phyloP scores from a whole-genome alignment of 192 early-diverging fungal genomes.

The Chytriomyces sp. region DNA sequence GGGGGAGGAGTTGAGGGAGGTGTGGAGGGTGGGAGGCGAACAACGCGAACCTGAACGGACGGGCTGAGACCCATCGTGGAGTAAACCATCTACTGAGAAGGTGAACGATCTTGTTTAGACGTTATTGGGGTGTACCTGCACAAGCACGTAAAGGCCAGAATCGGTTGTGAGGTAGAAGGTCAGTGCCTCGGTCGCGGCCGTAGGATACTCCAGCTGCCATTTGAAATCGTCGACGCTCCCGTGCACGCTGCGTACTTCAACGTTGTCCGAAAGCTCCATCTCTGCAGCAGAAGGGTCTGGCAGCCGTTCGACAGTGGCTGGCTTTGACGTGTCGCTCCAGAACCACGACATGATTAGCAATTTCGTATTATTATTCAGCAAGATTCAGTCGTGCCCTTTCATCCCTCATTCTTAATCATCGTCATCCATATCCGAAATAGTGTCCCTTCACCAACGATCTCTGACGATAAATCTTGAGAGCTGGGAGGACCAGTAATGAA shows the following conservation, averaged over 20 bases:
- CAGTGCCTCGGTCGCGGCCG: constrained; percentile 79
- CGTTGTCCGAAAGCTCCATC: background rate
- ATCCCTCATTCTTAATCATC: too few relatives aligned
- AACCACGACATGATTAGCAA: too few relatives aligned
- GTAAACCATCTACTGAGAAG: constrained; percentile 60
- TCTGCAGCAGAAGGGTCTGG: background rate
- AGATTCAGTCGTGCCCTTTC: too few relatives aligned
- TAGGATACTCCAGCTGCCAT: constrained; percentile 41
- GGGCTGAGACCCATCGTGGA: constrained; percentile 63
- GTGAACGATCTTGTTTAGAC: background rate
- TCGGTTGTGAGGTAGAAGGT: constrained; percentile 80
- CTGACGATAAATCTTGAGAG: too few relatives aligned
- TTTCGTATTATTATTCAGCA: too few relatives aligned
- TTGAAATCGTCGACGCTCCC: constrained; percentile 31
- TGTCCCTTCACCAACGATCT: too few relatives aligned
- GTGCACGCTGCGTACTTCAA: background rate
- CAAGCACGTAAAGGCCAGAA: constrained; percentile 76
- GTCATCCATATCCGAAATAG: too few relatives aligned
- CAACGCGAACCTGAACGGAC: constrained; percentile 18
- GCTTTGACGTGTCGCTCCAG: background rate
- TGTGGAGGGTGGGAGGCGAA: background rate
- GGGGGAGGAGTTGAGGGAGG: background rate
- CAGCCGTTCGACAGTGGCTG: background rate
- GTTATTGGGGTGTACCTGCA: constrained; percentile 63
- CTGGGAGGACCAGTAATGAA: too few relatives aligned